phyloP scores from a whole-genome alignment of 352 stramenopile species.

The Phytophthora hibernalis region DNA sequence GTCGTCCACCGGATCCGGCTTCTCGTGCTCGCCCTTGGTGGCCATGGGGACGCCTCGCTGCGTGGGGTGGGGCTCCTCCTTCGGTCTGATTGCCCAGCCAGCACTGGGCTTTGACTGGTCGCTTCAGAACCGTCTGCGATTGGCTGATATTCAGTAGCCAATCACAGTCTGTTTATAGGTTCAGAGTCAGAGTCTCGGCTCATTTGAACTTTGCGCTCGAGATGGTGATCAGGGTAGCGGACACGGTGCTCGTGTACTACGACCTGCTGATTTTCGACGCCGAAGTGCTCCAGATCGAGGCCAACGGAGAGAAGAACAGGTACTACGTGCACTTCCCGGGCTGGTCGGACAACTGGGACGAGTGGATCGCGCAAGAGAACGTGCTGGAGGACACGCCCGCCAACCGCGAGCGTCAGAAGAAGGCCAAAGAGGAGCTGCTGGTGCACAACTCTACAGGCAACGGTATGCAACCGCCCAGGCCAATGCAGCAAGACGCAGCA shows the following conservation, averaged over 20 bases:
- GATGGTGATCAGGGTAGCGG: constrained; percentile 34
- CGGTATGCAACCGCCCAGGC: not conserved
- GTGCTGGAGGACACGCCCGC: constrained; percentile 33
- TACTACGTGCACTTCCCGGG: constrained; percentile 39
- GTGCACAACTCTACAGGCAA: constrained; percentile 13
- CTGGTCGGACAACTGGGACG: constrained; percentile 37
- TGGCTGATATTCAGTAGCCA: constrained; percentile 15
- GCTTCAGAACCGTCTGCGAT: constrained; percentile 19
- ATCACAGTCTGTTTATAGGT: constrained; percentile 9
- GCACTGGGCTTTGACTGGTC: constrained; percentile 31
- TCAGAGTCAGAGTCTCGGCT: not conserved
- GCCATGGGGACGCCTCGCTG: constrained; percentile 48
- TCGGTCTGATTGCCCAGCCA: constrained; percentile 13
- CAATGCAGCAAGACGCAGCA: constrained; percentile 21
- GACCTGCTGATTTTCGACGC: constrained; percentile 44
- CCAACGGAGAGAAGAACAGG: not conserved
- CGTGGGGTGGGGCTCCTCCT: not conserved
- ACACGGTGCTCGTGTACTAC: constrained; percentile 46
- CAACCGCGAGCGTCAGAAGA: constrained; percentile 37
- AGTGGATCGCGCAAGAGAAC: constrained; percentile 34
- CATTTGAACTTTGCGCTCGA: constrained; percentile 16
- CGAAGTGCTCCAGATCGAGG: constrained; percentile 28
- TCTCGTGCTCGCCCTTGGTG: constrained; percentile 80
- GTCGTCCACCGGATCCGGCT: constrained; percentile 64
- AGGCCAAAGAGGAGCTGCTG: constrained; percentile 36